Evolutionary conservation across 768 basidiomycete genomes (phyloP).

Genomic region (Suillus plorans): DNA sequence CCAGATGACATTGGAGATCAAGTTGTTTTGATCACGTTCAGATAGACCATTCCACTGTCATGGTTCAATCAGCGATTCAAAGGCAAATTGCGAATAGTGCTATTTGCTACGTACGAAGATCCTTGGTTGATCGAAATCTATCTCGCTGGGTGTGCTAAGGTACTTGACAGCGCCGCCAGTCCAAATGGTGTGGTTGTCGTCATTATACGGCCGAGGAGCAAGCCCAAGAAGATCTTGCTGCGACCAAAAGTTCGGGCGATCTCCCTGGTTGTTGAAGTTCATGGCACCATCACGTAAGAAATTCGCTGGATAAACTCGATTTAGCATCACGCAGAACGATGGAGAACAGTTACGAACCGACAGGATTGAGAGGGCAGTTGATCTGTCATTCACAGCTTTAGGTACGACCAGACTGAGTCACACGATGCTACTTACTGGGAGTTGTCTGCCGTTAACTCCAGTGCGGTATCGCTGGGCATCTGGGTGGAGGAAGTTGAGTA

Average conservation of each 20-base stretch:
- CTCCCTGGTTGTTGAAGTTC: conserved; percentile 38
- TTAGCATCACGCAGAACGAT: neutral
- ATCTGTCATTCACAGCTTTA: conserved; percentile 17
- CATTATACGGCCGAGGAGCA: conserved; percentile 32
- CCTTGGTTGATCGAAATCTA: conserved; percentile 41
- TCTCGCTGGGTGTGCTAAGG: conserved; percentile 34
- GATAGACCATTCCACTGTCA: conserved; percentile 35
- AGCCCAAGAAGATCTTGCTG: conserved; percentile 35
- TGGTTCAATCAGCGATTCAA: neutral
- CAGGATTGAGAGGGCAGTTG: conserved; percentile 38
- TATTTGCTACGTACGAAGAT: conserved; percentile 23
- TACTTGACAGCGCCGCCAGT: conserved; percentile 40
- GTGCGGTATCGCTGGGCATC: conserved; percentile 41
- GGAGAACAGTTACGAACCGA: conserved; percentile 24
- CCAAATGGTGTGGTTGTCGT: conserved; percentile 43
- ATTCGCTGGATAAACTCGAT: conserved; percentile 26
- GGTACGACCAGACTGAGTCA: neutral
- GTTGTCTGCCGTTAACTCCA: conserved; percentile 38
- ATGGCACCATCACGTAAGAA: conserved; percentile 41
- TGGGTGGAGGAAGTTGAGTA: conserved; percentile 1
- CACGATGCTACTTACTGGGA: conserved; percentile 25
- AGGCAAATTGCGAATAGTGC: neutral
- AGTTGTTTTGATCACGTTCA: conserved; percentile 33
- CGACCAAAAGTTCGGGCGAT: conserved; percentile 39
- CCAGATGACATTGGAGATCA: conserved; percentile 38